Evolutionary conservation across 805 yeast species (phyloP).

Genomic region (Yamadazyma ubonensis): DNA sequence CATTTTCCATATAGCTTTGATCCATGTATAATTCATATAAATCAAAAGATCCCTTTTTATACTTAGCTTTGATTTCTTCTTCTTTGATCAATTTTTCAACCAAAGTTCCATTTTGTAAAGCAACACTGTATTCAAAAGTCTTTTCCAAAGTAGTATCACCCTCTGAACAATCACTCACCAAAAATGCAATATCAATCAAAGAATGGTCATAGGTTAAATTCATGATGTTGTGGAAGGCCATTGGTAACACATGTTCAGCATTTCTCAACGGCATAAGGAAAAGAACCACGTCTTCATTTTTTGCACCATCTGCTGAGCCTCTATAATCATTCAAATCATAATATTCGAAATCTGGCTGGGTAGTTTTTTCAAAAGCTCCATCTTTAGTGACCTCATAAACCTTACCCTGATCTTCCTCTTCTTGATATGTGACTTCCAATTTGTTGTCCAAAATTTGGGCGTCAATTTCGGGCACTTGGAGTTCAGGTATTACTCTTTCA

Average conservation of each 20-base stretch:
- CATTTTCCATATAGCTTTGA: slow-evolving; percentile 53
- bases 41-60: slow-evolving; percentile 54
- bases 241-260: slow-evolving; percentile 72
- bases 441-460: slow-evolving; percentile 15
- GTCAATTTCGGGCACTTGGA: slow-evolving; percentile 14
- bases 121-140: slow-evolving; percentile 60
- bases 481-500: slow-evolving; percentile 7
- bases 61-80: slow-evolving; percentile 27
- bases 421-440: slow-evolving; percentile 15
- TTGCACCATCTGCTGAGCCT: slow-evolving; percentile 52
- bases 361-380: slow-evolving; percentile 15
- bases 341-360: slow-evolving; percentile 42
- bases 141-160: slow-evolving; percentile 65
- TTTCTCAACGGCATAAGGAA: slow-evolving; percentile 75
- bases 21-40: slow-evolving; percentile 72
- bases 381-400: slow-evolving; percentile 19
- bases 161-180: slow-evolving; percentile 78
- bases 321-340: slow-evolving; percentile 60
- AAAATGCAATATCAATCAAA: slow-evolving; percentile 74
- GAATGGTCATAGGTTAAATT: slow-evolving; percentile 82
- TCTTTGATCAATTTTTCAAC: slow-evolving; percentile 46
- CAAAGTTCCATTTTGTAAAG: slow-evolving; percentile 70
- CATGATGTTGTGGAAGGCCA: slow-evolving; percentile 84
- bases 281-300: slow-evolving; percentile 60
- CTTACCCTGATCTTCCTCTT: slow-evolving; percentile 15